Evolutionary conservation across 2,329 filamentous ascomycete genomes (phyloP).

Genomic region (Colletotrichum simmondsii): DNA sequence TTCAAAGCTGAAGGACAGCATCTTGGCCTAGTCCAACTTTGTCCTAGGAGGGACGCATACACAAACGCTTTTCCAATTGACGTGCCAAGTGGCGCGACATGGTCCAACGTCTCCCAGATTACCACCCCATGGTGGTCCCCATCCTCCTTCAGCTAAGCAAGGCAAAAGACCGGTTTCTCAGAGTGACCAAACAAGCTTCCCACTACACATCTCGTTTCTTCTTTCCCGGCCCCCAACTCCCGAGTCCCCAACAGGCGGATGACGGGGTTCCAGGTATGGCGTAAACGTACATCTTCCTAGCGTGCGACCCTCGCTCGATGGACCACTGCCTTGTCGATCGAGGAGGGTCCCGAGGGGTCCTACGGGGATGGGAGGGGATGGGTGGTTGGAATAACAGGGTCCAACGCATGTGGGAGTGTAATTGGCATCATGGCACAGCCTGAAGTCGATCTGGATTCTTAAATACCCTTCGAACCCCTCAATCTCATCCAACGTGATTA

Average conservation of each 20-base stretch:
- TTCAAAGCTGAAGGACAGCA: background rate
- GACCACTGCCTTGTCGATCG: conserved; percentile 32
- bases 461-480: conserved; percentile 14
- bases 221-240: background rate
- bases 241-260: background rate
- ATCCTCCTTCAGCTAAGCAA: background rate
- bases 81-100: conserved; percentile 4
- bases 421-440: conserved; percentile 1
- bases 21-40: background rate
- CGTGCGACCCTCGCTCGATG: conserved; percentile 23
- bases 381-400: conserved; percentile 1
- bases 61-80: background rate
- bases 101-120: background rate
- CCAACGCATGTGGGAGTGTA: conserved; percentile 27
- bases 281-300: conserved; percentile 31
- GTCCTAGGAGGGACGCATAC: background rate
- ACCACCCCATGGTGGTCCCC: background rate
- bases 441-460: background rate
- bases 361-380: background rate
- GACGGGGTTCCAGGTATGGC: conserved; percentile 20
- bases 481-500: background rate
- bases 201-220: background rate
- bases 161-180: background rate
- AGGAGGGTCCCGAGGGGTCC: conserved; percentile 3
- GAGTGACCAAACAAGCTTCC: background rate